Evolutionary conservation across 305 asterid genomes (phyloP).

Genomic region (Plantago coronopus): DNA sequence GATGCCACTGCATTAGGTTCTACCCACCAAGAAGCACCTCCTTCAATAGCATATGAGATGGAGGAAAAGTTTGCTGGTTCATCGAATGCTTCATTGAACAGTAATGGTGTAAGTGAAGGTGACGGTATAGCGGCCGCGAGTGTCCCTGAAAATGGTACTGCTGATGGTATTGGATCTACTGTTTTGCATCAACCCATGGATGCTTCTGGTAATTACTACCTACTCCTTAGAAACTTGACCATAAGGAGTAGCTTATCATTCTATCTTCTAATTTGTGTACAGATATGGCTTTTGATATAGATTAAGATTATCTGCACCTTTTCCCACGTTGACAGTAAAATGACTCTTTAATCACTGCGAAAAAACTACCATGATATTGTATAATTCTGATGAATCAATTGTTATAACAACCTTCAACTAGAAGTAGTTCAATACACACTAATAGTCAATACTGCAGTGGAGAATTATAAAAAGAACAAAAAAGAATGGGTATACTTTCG

Average conservation of each 20-base stretch:
- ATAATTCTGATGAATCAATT: too few relatives aligned
- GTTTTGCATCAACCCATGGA: constrained; percentile 56
- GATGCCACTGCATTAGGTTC: constrained; percentile 23
- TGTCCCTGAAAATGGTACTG: constrained; percentile 61
- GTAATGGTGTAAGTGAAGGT: constrained; percentile 37
- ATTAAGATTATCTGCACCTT: neutral
- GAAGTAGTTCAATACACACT: too few relatives aligned
- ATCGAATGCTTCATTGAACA: constrained; percentile 49
- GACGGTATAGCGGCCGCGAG: constrained; percentile 29
- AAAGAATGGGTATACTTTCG: too few relatives aligned
- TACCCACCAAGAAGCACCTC: constrained; percentile 41
- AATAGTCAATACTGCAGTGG: too few relatives aligned
- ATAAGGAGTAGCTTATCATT: constrained; percentile 1
- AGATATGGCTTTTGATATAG: neutral
- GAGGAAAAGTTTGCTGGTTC: constrained; percentile 34
- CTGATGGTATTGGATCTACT: constrained; percentile 51
- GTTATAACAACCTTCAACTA: too few relatives aligned
- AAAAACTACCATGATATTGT: too few relatives aligned
- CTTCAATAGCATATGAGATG: constrained; percentile 29
- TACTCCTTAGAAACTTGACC: neutral
- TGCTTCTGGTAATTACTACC: constrained; percentile 58
- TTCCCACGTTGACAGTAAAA: too few relatives aligned
- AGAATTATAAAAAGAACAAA: too few relatives aligned
- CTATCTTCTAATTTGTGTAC: neutral
- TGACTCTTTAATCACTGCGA: too few relatives aligned